These are phyloP conservation scores for Clavispora fructus DNA, from an alignment of 805 yeast genomes.

Conservation along the genomic window DNA sequence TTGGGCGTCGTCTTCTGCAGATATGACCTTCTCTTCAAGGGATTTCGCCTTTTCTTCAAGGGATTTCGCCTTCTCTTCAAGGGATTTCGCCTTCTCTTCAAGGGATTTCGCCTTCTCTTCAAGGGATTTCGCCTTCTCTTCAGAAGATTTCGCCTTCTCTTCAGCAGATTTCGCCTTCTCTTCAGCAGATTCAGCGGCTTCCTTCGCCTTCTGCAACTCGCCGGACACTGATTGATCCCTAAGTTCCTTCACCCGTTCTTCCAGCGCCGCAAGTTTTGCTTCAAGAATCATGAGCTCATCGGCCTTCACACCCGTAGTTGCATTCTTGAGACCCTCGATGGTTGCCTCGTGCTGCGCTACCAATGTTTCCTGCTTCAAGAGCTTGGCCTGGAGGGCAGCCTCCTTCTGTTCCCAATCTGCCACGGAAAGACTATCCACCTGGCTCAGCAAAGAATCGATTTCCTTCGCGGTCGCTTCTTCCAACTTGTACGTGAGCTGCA, in stretches of 20 bases:
- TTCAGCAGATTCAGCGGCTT: background rate
- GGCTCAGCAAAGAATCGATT: conserved; percentile 3
- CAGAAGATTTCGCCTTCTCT: background rate
- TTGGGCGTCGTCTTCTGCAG: background rate
- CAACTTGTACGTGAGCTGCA: conserved; percentile 10
- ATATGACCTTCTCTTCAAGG: background rate
- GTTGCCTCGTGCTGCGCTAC: background rate
- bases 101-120: background rate
- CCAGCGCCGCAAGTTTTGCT: background rate
- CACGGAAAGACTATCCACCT: conserved; percentile 6
- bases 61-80: background rate
- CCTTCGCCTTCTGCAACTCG: background rate
- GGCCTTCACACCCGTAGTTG: too few species aligned
- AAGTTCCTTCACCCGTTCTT: background rate
- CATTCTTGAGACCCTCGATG: background rate
- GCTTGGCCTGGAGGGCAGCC: conserved; percentile 1
- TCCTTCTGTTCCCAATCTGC: conserved; percentile 8
- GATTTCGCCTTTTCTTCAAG: background rate
- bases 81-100: too few species aligned
- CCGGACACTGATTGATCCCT: background rate
- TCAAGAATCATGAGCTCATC: background rate
- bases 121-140: background rate
- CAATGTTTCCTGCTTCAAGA: conserved; percentile 3
- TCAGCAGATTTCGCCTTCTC: background rate
- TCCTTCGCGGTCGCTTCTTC: conserved; percentile 4